Conservation (phyloP, 2,329 filamentous ascomycete genomes). For the Onygenales sp. region DNA sequence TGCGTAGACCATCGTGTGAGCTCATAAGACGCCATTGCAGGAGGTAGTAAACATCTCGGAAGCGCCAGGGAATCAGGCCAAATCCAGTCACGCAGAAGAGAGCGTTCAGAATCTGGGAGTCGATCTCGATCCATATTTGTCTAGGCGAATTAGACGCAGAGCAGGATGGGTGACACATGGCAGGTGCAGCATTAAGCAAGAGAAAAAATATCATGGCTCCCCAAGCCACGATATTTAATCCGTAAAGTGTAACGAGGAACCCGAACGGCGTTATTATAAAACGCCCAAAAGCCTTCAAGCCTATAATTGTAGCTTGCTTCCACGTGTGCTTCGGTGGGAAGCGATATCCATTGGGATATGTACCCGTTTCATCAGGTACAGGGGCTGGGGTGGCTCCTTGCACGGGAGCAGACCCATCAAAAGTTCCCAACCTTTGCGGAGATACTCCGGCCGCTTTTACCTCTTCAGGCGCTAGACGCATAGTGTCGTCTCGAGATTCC, state of each 20-base stretch:
- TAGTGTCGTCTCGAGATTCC: neutral
- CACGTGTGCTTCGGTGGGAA: conserved; percentile 26
- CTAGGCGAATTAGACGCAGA: conserved; percentile 65
- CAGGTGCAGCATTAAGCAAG: conserved; percentile 59
- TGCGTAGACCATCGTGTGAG: conserved; percentile 50
- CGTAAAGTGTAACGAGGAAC: conserved; percentile 68
- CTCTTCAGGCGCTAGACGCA: neutral
- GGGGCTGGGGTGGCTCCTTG: neutral
- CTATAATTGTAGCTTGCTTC: conserved; percentile 21
- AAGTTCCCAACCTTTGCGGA: neutral
- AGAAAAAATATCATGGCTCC: conserved; percentile 85
- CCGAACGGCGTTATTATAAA: conserved; percentile 68
- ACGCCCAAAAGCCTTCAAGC: conserved; percentile 24
- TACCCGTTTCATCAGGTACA: conserved; percentile 22
- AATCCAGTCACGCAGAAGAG: conserved; percentile 84
- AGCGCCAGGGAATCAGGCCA: conserved; percentile 74
- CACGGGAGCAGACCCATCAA: neutral
- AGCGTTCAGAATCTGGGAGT: conserved; percentile 72
- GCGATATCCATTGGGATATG: conserved; percentile 26
- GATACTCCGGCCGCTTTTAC: neutral
- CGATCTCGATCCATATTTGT: conserved; percentile 76
- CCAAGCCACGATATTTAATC: conserved; percentile 77
- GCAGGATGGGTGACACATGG: conserved; percentile 50
- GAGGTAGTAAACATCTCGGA: conserved; percentile 68
- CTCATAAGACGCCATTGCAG: conserved; percentile 52